Base-by-base conservation (phyloP, 768 basidiomycete genomes). In the Hebeloma cylindrosporum region DNA sequence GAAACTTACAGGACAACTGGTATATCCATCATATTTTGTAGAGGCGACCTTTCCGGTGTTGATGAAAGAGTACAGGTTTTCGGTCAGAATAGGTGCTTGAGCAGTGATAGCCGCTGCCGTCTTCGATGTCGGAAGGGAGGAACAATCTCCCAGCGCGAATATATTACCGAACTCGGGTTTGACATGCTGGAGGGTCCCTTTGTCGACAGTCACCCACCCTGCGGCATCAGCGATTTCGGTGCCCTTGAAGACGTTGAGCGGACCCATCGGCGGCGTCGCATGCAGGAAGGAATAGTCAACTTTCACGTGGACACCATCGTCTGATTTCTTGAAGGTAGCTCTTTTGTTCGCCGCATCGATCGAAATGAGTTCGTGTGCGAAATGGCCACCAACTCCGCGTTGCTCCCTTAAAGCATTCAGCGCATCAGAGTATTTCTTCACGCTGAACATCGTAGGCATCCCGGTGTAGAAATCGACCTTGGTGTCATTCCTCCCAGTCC, bases 381-480 rank as follows among this genome's bases (percentile, higher is more conserved):
- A 96, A 47, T 77, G 65, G 0, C 78, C 93, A n/a, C 78, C 82
- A 45, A 98, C 77, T 47, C 85, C 83, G 34, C 95, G 87, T 57
- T 88, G 67, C 29, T 83, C 59, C 32, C 95, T 82, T 43, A 98
- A 72, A 14, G 72, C 69, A 34, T 96, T 75, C 34, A 98, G 74
- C 4, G 85, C 90, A 50, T 94, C 87, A 3, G 90, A 85, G 68
- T 98, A 99, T 65, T 98, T 94, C 60, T 93, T 93, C 43, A 96
- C 94, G 55, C 82, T 80, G 69, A 99, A 98, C 94, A 99, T 98
- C 32, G 86, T 78, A 13, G 93, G 92, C 87, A 85, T 88, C 49
- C 92, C 93, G 22, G 86, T 90, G 63, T 86, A 86, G 62, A 95
- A 95, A 46, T 89, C 79, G 49, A 88, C 60, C 39, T 80, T 72